Conservation (phyloP, 225 moss, liverwort and hornwort species). For the Climacium dendroides region DNA sequence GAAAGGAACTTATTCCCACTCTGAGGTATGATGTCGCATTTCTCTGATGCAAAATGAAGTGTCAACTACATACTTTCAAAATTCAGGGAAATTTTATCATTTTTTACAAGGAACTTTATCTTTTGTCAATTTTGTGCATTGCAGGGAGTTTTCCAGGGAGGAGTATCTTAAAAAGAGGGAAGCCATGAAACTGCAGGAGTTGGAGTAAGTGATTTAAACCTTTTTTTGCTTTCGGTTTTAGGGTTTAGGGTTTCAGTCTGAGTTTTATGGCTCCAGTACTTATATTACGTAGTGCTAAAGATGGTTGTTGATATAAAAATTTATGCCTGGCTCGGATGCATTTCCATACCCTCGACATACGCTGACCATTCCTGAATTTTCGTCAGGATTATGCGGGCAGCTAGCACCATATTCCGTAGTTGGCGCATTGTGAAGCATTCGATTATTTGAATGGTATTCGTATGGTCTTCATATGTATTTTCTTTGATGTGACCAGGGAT, state of each 20-base stretch:
- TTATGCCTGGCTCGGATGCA: not conserved
- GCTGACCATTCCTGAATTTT: not conserved
- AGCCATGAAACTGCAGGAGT: slow-evolving; percentile 42
- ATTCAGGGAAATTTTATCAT: not conserved
- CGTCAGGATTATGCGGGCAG: not conserved
- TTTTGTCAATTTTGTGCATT: not conserved
- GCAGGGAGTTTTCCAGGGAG: slow-evolving; percentile 39
- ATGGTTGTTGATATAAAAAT: not conserved
- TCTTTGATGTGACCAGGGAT: slow-evolving; percentile 25
- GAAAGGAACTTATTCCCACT: slow-evolving; percentile 34
- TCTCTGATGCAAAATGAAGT: not conserved
- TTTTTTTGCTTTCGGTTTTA: not conserved
- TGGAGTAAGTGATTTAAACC: slow-evolving; percentile 20
- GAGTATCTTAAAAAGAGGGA: slow-evolving; percentile 51
- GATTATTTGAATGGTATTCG: not conserved
- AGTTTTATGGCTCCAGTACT: not conserved
- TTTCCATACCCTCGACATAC: not conserved
- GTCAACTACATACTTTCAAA: not conserved
- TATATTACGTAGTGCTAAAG: not conserved
- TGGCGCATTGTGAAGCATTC: not conserved
- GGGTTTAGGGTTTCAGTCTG: not conserved
- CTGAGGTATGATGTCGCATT: slow-evolving; percentile 19
- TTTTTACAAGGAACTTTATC: not conserved
- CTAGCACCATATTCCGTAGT: not conserved
- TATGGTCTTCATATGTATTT: not conserved